Base-by-base conservation (phyloP, 108 stramenopile species). In the Cyclotella kingstonii region DNA sequence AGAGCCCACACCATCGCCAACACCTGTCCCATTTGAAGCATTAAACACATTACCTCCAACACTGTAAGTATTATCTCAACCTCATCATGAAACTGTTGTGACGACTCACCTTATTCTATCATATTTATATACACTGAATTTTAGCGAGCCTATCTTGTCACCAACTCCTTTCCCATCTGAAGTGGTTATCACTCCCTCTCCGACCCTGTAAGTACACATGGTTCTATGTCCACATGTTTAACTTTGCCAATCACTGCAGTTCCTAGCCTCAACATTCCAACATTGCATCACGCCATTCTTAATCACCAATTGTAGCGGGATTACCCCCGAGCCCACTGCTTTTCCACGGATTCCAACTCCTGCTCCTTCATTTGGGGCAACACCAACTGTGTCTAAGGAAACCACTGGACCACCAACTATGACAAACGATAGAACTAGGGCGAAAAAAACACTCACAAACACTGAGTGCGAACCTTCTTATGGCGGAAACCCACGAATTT, bases 301-400 rank as follows among this genome's bases (percentile, higher is more conserved):
- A n/a, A n/a, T n/a, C n/a, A n/a, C n/a, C n/a, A n/a, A n/a, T n/a
- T n/a, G n/a, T n/a, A n/a, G n/a, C n/a, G n/a, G n/a, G n/a, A n/a
- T n/a, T n/a, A n/a, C n/a, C n/a, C n/a, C n/a, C n/a, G n/a, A n/a
- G n/a, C n/a, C n/a, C n/a, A 50, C 49, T 30, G 29, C 49, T 9
- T 11, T 29, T 4, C 49, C 49, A 2, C 7, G 35, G 2, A 10
- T 21, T 4, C 56, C 58, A 33, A 60, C 58, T 19, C 41, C 43
- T 26, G 43, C 58, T 8, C 58, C 58, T 21, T 45, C 58, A 3
- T 60, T 60, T 43, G 58, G 58, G 1, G 58, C 58, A 1, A 60
- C 58, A 12, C 58, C 58, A 28, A 60, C 58, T 18, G 58, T 60
- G 5, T 60, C 58, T 1, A 60, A 60, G 34, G 58, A 60, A 29